Conservation (phyloP, 495 filamentous ascomycete species). For the Choiromyces venosus region DNA sequence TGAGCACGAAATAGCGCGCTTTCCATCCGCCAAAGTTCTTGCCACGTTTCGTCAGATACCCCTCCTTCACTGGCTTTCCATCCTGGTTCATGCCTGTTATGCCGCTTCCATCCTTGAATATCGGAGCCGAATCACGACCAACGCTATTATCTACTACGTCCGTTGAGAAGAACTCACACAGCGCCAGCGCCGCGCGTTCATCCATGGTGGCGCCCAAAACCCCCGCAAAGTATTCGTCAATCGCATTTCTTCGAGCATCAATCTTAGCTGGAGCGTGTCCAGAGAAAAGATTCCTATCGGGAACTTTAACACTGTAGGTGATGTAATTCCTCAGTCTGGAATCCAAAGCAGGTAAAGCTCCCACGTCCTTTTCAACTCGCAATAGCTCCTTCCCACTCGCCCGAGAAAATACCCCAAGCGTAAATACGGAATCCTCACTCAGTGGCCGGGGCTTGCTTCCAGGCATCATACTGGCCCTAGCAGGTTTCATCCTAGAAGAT, state of each 20-base stretch:
- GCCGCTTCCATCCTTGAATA: slow-evolving; percentile 30
- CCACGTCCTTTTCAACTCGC: slow-evolving; percentile 86
- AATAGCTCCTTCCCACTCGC: slow-evolving; percentile 76
- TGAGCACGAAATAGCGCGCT: slow-evolving; percentile 84
- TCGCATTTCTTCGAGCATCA: slow-evolving; percentile 72
- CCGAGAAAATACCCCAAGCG: slow-evolving; percentile 74
- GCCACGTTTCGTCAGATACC: slow-evolving; percentile 90
- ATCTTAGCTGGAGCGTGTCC: slow-evolving; percentile 93
- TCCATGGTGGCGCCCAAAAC: slow-evolving; percentile 77
- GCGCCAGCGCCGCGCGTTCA: slow-evolving; percentile 66
- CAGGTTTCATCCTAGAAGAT: slow-evolving; percentile 89
- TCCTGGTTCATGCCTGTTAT: slow-evolving; percentile 14
- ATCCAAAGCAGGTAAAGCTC: slow-evolving; percentile 75
- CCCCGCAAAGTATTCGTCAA: slow-evolving; percentile 79
- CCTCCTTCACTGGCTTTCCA: slow-evolving; percentile 61
- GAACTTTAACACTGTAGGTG: slow-evolving; percentile 63
- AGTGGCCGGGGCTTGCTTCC: slow-evolving; percentile 55
- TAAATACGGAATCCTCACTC: slow-evolving; percentile 91
- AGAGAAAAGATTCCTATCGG: slow-evolving; percentile 78
- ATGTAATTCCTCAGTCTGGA: slow-evolving; percentile 65
- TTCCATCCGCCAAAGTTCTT: slow-evolving; percentile 99
- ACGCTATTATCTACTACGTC: slow-evolving; percentile 73
- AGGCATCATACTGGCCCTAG: slow-evolving; percentile 72
- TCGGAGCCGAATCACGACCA: slow-evolving; percentile 43
- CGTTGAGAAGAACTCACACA: slow-evolving; percentile 83